Evolutionary conservation across 495 filamentous ascomycete species (phyloP), one percentile per base, ranked within the genome.

Genomic region (Saxophila tyrrhenica): DNA sequence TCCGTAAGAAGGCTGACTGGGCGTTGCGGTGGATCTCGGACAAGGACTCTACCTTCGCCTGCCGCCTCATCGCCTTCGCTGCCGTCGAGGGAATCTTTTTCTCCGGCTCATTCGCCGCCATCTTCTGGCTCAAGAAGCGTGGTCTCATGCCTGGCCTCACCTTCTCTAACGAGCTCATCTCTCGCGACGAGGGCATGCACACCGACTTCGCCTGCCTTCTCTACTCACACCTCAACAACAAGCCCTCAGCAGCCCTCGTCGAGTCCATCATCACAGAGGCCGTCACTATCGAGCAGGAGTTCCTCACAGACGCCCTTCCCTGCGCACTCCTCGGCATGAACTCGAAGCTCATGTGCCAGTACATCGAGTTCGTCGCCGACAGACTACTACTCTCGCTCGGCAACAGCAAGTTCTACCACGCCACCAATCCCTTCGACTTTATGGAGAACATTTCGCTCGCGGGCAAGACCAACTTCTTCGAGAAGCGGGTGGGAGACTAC

Each of bases 91-190:
- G 92, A 69, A 97, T 98, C 75, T 98, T 98, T 84, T 98, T 98
- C 83, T 87, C 82, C 65, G 94, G 92, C 62, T 94, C 92, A n/a
- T 98, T 98, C 62, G 94, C 92, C 3, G 92, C 92, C 54, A 95
- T 98, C 73, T 98, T 98, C 82, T 98, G 92, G 92, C 78, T 98
- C 66, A 98, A 98, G 86, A 98, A 98, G 83, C 94, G 92, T 68
- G 92, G 92, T 58, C 80, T 98, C 59, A 98, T 98, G 92, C 84
- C 92, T 52, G 92, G 92, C 60, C 82, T 98, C 29, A 95, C 92
- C 54, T 98, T 98, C 80, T 96, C 90, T 64, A 98, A 98, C 76
- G 92, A 98, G 76, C 84, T 98, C 63, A 98, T 98, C 77, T 97
- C 94, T 45, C 91, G 92, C 73, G 92, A 98, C 67, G 92, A 98